These are phyloP conservation scores for Eucalyptus shirleyi DNA, from an alignment of 345 rosid genomes.

Conservation along the genomic window DNA sequence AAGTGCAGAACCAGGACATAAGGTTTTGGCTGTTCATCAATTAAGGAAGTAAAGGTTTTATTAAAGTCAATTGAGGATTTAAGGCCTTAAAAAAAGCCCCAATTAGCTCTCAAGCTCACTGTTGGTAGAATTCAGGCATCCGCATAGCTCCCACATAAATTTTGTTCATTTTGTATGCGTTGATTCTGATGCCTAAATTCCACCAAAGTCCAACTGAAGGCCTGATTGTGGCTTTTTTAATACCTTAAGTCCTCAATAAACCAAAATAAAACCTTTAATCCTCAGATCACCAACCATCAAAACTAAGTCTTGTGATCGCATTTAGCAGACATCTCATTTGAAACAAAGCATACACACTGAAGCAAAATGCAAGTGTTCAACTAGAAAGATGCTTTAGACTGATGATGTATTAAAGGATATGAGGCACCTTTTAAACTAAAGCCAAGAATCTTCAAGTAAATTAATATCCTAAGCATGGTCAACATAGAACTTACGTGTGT, in stretches of 20 bases:
- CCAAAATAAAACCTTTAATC: neutral
- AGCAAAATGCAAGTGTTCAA: neutral
- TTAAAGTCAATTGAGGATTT: neutral
- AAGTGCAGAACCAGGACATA: neutral
- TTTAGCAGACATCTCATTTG: neutral
- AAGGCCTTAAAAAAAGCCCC: neutral
- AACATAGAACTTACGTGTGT: constrained; percentile 63
- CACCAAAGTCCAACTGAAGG: neutral
- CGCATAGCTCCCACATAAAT: neutral
- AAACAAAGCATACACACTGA: neutral
- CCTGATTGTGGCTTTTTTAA: neutral
- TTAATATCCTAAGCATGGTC: neutral
- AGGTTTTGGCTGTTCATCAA: neutral
- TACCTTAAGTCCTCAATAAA: neutral
- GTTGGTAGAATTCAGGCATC: neutral
- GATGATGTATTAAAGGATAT: neutral
- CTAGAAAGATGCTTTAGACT: neutral
- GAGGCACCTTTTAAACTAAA: neutral
- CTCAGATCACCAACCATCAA: neutral
- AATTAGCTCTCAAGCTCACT: neutral
- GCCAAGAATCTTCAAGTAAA: neutral
- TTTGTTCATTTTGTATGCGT: neutral
- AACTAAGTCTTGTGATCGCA: neutral
- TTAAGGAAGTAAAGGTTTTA: neutral
- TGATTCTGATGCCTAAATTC: neutral